Base-by-base conservation (phyloP, 768 basidiomycete species). In the Rhodotorula babjevae region DNA sequence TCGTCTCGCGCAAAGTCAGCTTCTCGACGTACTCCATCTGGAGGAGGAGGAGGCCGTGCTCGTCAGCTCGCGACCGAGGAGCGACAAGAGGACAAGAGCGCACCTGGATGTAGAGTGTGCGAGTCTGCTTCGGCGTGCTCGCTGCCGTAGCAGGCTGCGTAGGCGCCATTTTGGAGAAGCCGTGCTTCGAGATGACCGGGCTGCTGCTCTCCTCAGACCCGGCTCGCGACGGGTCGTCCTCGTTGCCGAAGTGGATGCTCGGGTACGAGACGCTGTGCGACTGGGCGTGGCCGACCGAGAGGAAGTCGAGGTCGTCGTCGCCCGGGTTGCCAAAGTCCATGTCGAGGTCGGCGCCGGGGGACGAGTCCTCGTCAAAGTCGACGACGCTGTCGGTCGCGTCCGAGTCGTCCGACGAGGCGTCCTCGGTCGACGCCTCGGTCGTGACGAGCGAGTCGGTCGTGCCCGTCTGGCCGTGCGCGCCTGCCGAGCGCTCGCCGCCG, bases 31-130 rank as follows among this genome's bases (percentile, higher is more conserved):
- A 76, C 49, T 72, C 71, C 68, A 72, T 67, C 68, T 71, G n/a
- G n/a, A n/a, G n/a, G n/a, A n/a, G n/a, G n/a, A n/a, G n/a, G n/a
- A n/a, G n/a, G n/a, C n/a, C n/a, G n/a, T n/a, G n/a, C n/a, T n/a
- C n/a, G n/a, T n/a, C n/a, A n/a, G n/a, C n/a, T n/a, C n/a, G n/a
- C n/a, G n/a, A n/a, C n/a, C n/a, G n/a, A n/a, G n/a, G n/a, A n/a
- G n/a, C n/a, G n/a, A n/a, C n/a, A n/a, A 18, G 1, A 21, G 16
- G 3, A 16, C 0, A 16, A 23, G 63, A 56, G 23, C 70, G 56
- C 47, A 71, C 75, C 65, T 78, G 78, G 31, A 79, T 79, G 65
- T 76, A 77, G 27, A 79, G 73, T 25, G 78, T 79, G 11, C 78
- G n/a, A 1, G 61, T 61, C 53, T 77, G 75, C 59, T 68, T 72